Percentiles rank a stretch among this genome's conserved stretches.
Evolutionary conservation across 108 stramenopile species (phyloP).

Genomic region (Skeletonema tropicum): DNA sequence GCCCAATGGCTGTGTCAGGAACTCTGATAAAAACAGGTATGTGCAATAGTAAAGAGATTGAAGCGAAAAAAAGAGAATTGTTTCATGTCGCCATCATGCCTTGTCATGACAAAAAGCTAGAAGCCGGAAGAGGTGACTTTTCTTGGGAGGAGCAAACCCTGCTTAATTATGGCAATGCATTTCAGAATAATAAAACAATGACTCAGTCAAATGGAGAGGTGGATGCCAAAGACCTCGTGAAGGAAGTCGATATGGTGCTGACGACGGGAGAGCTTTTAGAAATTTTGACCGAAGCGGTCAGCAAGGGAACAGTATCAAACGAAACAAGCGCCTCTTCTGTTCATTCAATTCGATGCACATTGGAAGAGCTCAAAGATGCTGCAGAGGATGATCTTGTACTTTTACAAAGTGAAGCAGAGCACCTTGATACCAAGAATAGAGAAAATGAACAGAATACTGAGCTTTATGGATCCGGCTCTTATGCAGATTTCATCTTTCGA

Average conservation of each 20-base stretch:
- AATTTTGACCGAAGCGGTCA: conserved; percentile 61
- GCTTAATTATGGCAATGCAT: conserved; percentile 23
- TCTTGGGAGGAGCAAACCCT: conserved; percentile 42
- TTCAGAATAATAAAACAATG: neutral
- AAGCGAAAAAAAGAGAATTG: conserved; percentile 2
- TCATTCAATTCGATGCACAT: conserved; percentile 6
- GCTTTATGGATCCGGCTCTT: conserved; percentile 72
- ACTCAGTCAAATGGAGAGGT: neutral
- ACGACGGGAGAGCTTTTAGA: conserved; percentile 89
- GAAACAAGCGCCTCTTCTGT: conserved; percentile 1
- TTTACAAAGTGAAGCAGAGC: neutral
- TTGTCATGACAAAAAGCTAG: conserved; percentile 99
- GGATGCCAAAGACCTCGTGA: conserved; percentile 22
- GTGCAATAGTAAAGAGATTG: neutral
- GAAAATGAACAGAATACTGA: conserved; percentile 21
- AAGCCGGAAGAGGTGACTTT: conserved; percentile 93
- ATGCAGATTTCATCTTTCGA: conserved; percentile 81
- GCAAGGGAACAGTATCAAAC: conserved; percentile 14
- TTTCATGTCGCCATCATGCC: conserved; percentile 89
- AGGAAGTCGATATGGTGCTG: conserved; percentile 95
- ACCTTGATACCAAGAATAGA: neutral
- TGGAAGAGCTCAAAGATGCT: neutral
- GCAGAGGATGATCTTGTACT: neutral
- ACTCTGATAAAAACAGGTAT: conserved; percentile 43
- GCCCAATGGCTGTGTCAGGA: conserved; percentile 77